A percentile compares a stretch with the other conserved stretches of the same genome.
phyloP scores from a whole-genome alignment of 345 rosid genomes.

The Linum lewisii region DNA sequence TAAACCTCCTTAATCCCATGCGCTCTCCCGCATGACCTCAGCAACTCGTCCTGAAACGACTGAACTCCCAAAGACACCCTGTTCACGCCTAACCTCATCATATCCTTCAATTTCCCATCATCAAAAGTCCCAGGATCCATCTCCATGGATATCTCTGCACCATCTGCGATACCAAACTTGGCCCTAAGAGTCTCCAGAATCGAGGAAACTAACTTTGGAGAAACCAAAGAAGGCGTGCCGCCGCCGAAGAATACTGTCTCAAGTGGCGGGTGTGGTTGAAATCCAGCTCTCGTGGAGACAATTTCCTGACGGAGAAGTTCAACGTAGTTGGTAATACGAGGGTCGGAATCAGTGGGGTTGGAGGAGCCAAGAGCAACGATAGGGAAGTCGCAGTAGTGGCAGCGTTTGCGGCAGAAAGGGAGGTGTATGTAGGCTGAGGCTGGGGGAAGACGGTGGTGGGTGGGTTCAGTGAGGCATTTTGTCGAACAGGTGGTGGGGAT shows the following conservation, averaged over 20 bases:
- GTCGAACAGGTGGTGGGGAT: conserved; percentile 46
- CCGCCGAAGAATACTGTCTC: conserved; percentile 80
- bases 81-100: conserved; percentile 74
- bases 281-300: not conserved
- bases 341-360: conserved; percentile 46
- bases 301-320: conserved; percentile 1
- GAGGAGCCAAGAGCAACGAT: conserved; percentile 72
- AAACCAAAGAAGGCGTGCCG: conserved; percentile 93
- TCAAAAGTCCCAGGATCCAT: conserved; percentile 94
- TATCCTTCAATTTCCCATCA: conserved; percentile 39
- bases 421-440: conserved; percentile 80
- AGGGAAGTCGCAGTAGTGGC: conserved; percentile 88
- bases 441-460: conserved; percentile 35
- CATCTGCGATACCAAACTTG: conserved; percentile 49
- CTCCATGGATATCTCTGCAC: conserved; percentile 86
- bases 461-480: conserved; percentile 51
- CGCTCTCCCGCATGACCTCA: conserved; percentile 87
- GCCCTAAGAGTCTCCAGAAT: conserved; percentile 45
- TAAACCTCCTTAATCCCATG: conserved; percentile 69
- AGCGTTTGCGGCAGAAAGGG: conserved; percentile 93
- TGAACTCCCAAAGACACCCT: conserved; percentile 93
- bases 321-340: conserved; percentile 29
- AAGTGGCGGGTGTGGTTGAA: not conserved
- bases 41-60: conserved; percentile 79
- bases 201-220: conserved; percentile 55